Percentiles rank a stretch among this genome's conserved stretches.
phyloP scores from a whole-genome alignment of 2,329 filamentous ascomycete genomes.

The Chaetothyriales sp. region DNA sequence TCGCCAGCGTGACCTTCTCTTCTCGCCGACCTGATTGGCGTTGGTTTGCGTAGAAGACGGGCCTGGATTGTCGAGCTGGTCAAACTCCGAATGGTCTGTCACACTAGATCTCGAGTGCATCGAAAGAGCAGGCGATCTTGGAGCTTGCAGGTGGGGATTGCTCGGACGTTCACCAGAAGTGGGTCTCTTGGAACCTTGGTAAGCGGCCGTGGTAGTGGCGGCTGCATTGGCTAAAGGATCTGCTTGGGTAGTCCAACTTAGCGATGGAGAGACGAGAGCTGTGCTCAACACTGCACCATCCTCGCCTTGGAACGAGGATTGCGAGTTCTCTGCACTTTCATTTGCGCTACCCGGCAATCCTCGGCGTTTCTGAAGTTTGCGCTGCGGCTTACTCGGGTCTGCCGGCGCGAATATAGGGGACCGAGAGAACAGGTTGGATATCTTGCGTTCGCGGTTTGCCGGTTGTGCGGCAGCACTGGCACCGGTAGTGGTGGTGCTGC shows the following conservation, averaged over 20 bases:
- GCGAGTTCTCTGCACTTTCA: constrained; percentile 82
- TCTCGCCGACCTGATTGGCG: constrained; percentile 41
- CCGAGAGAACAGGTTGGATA: constrained; percentile 55
- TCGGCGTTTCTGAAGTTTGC: constrained; percentile 82
- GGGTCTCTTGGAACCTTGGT: neutral
- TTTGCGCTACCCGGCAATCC: constrained; percentile 60
- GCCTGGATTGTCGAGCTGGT: constrained; percentile 48
- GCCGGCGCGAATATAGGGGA: constrained; percentile 45
- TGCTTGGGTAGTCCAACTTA: constrained; percentile 19
- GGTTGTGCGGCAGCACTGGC: neutral
- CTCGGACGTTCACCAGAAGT: neutral
- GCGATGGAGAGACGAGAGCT: constrained; percentile 20
- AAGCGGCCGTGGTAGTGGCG: constrained; percentile 11
- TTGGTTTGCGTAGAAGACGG: constrained; percentile 8
- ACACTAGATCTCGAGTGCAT: constrained; percentile 56
- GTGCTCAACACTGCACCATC: constrained; percentile 23
- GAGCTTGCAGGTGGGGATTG: constrained; percentile 39
- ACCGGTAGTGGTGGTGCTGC: neutral
- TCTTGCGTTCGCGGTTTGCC: constrained; percentile 42
- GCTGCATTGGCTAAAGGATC: constrained; percentile 20
- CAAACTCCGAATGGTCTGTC: constrained; percentile 71
- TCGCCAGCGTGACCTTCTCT: constrained; percentile 59
- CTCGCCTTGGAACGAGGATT: constrained; percentile 51
- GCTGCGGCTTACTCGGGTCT: constrained; percentile 49
- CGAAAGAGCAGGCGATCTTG: constrained; percentile 62